Evolutionary conservation across 2,329 filamentous ascomycete genomes (phyloP).

Genomic region (Davidsoniella neocaledoniae): DNA sequence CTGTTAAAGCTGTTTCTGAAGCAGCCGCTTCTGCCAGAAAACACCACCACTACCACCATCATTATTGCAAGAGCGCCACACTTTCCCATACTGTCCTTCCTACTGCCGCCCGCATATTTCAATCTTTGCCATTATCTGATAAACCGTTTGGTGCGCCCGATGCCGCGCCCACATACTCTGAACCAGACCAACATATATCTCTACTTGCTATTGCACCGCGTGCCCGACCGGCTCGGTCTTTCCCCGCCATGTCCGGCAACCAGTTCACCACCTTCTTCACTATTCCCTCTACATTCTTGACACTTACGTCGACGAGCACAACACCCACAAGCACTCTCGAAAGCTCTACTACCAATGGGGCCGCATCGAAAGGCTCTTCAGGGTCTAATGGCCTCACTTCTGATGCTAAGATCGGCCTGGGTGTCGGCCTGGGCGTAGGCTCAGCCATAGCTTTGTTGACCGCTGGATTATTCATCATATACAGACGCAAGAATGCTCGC

Average conservation of each 20-base stretch:
- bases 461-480: background rate
- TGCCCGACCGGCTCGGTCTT: background rate
- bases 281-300: background rate
- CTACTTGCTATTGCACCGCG: no score
- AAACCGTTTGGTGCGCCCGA: no score
- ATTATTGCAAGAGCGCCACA: no score
- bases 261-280: slow-evolving; percentile 4
- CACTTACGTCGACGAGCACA: background rate
- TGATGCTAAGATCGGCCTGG: slow-evolving; percentile 4
- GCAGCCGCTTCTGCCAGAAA: no score
- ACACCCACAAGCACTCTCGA: background rate
- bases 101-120: no score
- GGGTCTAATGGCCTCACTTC: background rate
- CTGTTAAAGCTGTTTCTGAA: no score
- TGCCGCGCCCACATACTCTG: no score
- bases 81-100: no score
- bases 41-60: no score
- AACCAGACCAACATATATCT: no score
- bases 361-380: background rate
- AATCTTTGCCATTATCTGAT: no score
- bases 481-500: background rate
- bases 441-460: background rate
- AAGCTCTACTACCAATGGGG: background rate
- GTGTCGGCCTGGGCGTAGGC: background rate
- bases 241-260: background rate